Evolutionary conservation across 306 rosid species (phyloP), one percentile per base, ranked within the genome.

Genomic region (Cucurbita ficifolia): DNA sequence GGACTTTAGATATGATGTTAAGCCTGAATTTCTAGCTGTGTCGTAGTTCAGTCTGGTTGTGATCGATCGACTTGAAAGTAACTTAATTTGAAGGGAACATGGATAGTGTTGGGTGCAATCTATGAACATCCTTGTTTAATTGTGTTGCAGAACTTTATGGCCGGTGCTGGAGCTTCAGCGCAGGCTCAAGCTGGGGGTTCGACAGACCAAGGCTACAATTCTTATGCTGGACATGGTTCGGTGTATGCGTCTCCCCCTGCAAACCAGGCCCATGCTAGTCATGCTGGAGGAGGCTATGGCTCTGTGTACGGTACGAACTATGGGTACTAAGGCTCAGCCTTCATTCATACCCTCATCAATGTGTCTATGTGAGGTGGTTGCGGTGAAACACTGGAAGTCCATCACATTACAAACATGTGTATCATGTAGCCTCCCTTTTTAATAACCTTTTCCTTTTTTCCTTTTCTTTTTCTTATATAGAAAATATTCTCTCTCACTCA

Each of bases 81-180:
- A 6, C 43, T 33, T 24, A 7, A 48, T 46, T 48, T 7, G 56
- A 29, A 22, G 18, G 73, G 22, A 14, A 33, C 42, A 14, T 46
- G 24, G 4, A 11, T 48, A 53, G 54, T 5, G 10, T 43, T 11
- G 1, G 5, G 17, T 46, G 54, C 18, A 13, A 51, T 71, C 13
- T 8, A 17, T 2, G 36, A 72, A 72, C 11, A 36, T 40, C 52
- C 64, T 10, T 22, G 10, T 38, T 72, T 18, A 7, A 52, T 22
- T 38, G 36, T 40, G 46, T 9, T 62, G 80, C 97, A 95, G 99
- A 95, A 91, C 84, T 95, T 95, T 78, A 95, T 91, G 96, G 99
- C 87, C 5, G 96, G 88, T 70, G 97, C 97, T 52, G 97, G 87
- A 9, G 90, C 87, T 18, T 39, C 77, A 51, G 81, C 82, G 35